Evolutionary conservation across 768 basidiomycete species (phyloP).

Genomic region (Dacryopinax spathularia): DNA sequence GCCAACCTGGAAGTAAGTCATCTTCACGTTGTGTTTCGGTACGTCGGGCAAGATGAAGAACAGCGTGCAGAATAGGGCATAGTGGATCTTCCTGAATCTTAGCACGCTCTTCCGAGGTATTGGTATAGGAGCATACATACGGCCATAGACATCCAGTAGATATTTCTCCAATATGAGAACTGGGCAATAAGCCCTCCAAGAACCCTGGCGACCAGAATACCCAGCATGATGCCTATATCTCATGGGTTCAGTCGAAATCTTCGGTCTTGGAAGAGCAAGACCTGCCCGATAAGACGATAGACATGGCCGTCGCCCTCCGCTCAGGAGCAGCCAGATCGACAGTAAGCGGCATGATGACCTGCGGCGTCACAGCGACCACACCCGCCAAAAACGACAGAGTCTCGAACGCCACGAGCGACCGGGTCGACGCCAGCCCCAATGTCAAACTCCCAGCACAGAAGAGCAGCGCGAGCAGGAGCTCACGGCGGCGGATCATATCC

Average conservation of each 20-base stretch:
- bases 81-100: conserved; percentile 7
- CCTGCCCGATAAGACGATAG: conserved; percentile 33
- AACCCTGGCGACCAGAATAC: conserved; percentile 60
- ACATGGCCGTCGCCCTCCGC: conserved; percentile 57
- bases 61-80: conserved; percentile 19
- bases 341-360: conserved; percentile 54
- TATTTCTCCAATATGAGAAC: conserved; percentile 44
- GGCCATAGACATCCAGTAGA: conserved; percentile 33
- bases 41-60: conserved; percentile 31
- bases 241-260: neutral
- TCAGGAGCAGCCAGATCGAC: conserved; percentile 70
- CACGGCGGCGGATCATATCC: conserved; percentile 67
- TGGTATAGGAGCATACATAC: conserved; percentile 11
- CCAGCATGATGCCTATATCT: conserved; percentile 39
- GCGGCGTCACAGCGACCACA: conserved; percentile 44
- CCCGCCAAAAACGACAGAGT: conserved; percentile 58
- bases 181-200: conserved; percentile 62
- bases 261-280: conserved; percentile 14
- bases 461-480: conserved; percentile 48
- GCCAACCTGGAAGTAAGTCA: conserved; percentile 23
- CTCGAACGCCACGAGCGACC: conserved; percentile 46
- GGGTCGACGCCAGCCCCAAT: conserved; percentile 56
- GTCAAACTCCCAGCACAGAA: conserved; percentile 42
- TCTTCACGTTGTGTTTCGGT: conserved; percentile 25
- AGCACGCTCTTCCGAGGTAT: neutral